Conservation (phyloP, 805 yeast species). For the Zygosaccharomyces lentus region DNA sequence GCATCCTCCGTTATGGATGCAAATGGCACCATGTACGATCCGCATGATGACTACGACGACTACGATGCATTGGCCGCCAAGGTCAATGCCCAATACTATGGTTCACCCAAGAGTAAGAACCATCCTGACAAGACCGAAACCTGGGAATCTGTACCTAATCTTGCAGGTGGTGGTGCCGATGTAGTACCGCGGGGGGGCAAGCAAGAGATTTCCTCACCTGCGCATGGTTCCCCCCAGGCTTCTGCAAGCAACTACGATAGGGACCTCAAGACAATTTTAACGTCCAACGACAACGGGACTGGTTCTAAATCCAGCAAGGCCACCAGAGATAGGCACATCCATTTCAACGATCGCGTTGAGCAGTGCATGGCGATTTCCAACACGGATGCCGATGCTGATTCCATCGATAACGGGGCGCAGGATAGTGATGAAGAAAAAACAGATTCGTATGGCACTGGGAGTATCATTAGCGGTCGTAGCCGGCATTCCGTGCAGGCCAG, state of each 20-base stretch:
- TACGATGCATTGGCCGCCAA: conserved; percentile 35
- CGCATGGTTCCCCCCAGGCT: background rate
- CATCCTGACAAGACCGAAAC: background rate
- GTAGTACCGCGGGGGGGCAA: conserved; percentile 5
- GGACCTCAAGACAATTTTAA: conserved; percentile 6
- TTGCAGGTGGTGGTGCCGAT: background rate
- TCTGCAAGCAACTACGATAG: background rate
- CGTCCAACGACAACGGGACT: conserved; percentile 5
- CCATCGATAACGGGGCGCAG: conserved; percentile 8
- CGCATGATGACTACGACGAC: conserved; percentile 29
- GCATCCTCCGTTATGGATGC: conserved; percentile 27
- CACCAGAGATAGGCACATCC: conserved; percentile 57
- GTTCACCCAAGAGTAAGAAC: background rate
- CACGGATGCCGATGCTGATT: conserved; percentile 21
- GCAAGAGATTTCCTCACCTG: background rate
- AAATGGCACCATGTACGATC: conserved; percentile 11
- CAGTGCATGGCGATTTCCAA: conserved; percentile 77
- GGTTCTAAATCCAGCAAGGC: conserved; percentile 7
- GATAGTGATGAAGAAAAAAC: conserved; percentile 31
- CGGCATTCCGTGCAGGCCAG: conserved; percentile 4
- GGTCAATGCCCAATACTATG: conserved; percentile 36
- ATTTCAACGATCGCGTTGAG: conserved; percentile 89
- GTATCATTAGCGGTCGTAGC: conserved; percentile 5
- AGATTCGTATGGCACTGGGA: conserved; percentile 18
- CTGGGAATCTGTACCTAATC: background rate